Evolutionary conservation across 2,329 filamentous ascomycete species (phyloP), one percentile per base, ranked within the genome.

Genomic region (Dothiorella sarmentorum): DNA sequence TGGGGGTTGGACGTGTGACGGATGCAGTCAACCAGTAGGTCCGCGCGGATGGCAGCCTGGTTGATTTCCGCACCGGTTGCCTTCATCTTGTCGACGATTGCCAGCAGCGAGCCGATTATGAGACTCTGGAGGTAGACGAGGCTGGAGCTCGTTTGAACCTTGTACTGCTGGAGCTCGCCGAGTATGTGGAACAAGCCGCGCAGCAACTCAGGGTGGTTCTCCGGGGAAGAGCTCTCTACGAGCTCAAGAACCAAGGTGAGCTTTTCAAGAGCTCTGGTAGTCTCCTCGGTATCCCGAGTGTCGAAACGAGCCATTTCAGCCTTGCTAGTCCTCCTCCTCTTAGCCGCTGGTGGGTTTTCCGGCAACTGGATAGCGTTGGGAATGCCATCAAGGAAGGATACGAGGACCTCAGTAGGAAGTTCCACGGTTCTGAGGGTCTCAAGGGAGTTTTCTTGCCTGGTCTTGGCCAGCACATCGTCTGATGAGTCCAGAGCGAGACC

Each of bases 1-100:
- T 96, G 91, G 0, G 92, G 91, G 71, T 89, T 97, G 24, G 90
- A 85, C 0, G 92, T 95, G 62, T 90, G 92, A 68, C 95, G 89
- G 43, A 99, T 89, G 76, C 92, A 97, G 69, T 95, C 92, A 49
- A 97, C 91, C 57, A 99, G 85, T 44, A 97, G 76, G 71, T 99
- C 94, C 3, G 91, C 90, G 59, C 95, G 87, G 37, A 96, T 88
- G 35, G 86, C 86, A 2, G 89, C 87, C 44, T 85, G 85, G 70
- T 95, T 90, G 59, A 96, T 86, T 60, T 83, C 82, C 38, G 88
- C 76, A 27, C 76, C 70, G 5, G 70, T 66, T 47, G 69, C 68
- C 73, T 89, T 89, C 67, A 89, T 87, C 0, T 85, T 85, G 60
- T 91, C 88, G 64, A 97, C 85, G 75, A 97, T 96, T 40, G 88